These are phyloP conservation scores for Talaromyces pinophilus DNA, from an alignment of 2,329 filamentous ascomycete species.

Conservation along the genomic window DNA sequence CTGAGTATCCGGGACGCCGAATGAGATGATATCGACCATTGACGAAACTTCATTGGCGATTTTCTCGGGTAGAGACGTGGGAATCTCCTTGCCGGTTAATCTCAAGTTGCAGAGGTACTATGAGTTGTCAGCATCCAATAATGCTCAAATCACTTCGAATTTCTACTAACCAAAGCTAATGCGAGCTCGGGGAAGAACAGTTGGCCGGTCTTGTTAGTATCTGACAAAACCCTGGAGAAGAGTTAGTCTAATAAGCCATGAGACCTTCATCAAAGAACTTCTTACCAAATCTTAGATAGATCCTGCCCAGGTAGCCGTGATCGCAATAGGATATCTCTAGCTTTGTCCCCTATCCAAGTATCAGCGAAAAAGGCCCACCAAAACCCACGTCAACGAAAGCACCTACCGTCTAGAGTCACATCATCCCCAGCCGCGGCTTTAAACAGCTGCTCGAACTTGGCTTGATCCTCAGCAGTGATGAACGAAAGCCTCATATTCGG, in stretches of 20 bases:
- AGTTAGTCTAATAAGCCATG: slow-evolving; percentile 14
- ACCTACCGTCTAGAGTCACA: slow-evolving; percentile 74
- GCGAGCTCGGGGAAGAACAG: slow-evolving; percentile 97
- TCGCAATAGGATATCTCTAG: slow-evolving; percentile 81
- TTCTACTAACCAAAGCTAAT: slow-evolving; percentile 68
- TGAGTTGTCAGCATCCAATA: not conserved
- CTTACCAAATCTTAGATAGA: slow-evolving; percentile 86
- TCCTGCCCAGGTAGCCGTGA: slow-evolving; percentile 86
- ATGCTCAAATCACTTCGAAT: not conserved
- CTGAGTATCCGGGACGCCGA: slow-evolving; percentile 77
- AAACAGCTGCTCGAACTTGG: slow-evolving; percentile 97
- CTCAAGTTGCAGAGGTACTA: slow-evolving; percentile 89
- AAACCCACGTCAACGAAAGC: slow-evolving; percentile 22
- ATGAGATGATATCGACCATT: slow-evolving; percentile 99
- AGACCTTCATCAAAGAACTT: not conserved
- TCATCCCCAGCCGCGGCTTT: slow-evolving; percentile 87
- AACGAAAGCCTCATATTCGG: slow-evolving; percentile 94
- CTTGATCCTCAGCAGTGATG: slow-evolving; percentile 90
- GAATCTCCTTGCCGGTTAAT: slow-evolving; percentile 81
- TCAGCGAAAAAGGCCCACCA: slow-evolving; percentile 24
- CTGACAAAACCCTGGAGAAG: slow-evolving; percentile 72
- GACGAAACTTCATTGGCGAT: slow-evolving; percentile 97
- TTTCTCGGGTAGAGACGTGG: slow-evolving; percentile 72
- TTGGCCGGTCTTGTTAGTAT: slow-evolving; percentile 94
- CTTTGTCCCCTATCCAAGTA: slow-evolving; percentile 66